Conservation (phyloP, 768 basidiomycete species). For the Russula virescens region DNA sequence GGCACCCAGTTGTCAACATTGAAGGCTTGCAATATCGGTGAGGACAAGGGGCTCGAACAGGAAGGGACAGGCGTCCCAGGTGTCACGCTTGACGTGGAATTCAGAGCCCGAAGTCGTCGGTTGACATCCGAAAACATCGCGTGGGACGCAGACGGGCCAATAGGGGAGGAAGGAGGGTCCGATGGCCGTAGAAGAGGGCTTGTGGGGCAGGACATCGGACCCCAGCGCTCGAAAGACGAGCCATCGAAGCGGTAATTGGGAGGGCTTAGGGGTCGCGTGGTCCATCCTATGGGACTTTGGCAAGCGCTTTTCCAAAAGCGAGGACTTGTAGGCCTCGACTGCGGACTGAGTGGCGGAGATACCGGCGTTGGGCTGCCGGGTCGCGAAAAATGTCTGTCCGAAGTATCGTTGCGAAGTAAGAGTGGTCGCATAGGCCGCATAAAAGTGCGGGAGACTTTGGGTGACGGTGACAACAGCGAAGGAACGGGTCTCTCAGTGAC, state of each 20-base stretch:
- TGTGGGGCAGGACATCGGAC: slow-evolving; percentile 17
- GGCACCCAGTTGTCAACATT: slow-evolving; percentile 2
- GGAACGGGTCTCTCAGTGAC: background rate
- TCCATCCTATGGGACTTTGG: background rate
- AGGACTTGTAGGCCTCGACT: background rate
- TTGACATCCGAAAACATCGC: slow-evolving; percentile 1
- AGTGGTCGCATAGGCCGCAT: background rate
- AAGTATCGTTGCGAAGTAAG: background rate
- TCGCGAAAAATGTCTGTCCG: background rate
- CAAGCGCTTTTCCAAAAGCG: slow-evolving; percentile 2
- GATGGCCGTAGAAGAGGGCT: slow-evolving; percentile 10
- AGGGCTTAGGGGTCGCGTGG: background rate
- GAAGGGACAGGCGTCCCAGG: background rate
- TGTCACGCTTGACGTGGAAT: background rate
- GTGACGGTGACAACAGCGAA: background rate
- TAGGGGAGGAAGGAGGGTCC: background rate
- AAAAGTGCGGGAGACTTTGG: background rate
- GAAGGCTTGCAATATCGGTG: slow-evolving; percentile 10
- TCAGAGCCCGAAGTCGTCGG: slow-evolving; percentile 11
- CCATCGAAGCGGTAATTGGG: background rate
- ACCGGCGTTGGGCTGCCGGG: slow-evolving; percentile 1
- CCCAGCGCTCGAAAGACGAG: background rate
- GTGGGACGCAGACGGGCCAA: slow-evolving; percentile 9
- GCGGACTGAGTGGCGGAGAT: slow-evolving; percentile 5
- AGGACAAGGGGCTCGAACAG: slow-evolving; percentile 10